Percentiles rank a stretch among this genome's conserved stretches.
Evolutionary conservation across 2,329 filamentous ascomycete genomes (phyloP).

Genomic region (Neonectria ditissima): DNA sequence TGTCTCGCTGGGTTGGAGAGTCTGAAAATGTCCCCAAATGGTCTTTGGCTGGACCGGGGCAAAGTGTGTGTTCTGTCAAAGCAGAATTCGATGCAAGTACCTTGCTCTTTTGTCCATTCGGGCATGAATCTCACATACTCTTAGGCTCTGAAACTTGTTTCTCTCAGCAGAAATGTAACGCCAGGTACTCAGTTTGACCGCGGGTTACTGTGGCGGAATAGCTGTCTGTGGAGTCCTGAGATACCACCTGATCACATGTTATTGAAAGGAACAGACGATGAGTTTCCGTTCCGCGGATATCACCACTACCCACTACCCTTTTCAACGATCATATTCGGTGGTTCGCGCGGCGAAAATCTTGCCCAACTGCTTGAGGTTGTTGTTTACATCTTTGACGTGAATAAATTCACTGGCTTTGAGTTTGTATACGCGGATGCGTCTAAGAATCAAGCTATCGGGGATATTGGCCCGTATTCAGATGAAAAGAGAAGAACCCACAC

Average conservation of each 20-base stretch:
- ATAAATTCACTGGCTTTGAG: neutral
- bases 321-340: neutral
- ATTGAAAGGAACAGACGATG: neutral
- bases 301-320: neutral
- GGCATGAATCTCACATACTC: too few species aligned
- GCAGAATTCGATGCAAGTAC: constrained; percentile 22
- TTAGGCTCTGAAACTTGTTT: constrained; percentile 17
- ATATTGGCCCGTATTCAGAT: neutral
- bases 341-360: neutral
- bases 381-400: neutral
- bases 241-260: neutral
- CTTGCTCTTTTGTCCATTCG: neutral
- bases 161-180: neutral
- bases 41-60: constrained; percentile 1
- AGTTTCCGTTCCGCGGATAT: neutral
- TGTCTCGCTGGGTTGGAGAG: constrained; percentile 25
- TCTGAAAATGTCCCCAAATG: constrained; percentile 6
- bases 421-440: constrained; percentile 6
- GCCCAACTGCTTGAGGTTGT: neutral
- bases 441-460: neutral
- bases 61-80: constrained; percentile 15
- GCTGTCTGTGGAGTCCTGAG: constrained; percentile 6
- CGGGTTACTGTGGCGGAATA: neutral
- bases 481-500: neutral
- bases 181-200: neutral